Percentiles rank a stretch among this genome's conserved stretches.
Evolutionary conservation across 1,139 yeast species (phyloP).

Genomic region (Eremothecium cymbalariae): DNA sequence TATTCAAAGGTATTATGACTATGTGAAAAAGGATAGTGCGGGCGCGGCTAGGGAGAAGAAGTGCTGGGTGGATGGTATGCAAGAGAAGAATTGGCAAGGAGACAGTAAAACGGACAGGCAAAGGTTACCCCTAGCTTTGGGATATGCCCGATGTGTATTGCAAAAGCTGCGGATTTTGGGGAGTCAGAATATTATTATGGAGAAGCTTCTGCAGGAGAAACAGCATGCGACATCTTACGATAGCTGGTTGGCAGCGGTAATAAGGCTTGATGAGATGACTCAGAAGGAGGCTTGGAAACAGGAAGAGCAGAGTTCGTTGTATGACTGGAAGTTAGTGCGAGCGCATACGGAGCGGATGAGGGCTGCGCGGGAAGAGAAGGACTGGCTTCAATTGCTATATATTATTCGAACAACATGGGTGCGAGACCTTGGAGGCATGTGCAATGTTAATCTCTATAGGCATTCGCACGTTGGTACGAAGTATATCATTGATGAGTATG

Average conservation of each 20-base stretch:
- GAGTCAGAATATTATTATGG: constrained; percentile 28
- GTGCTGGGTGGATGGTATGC: not conserved
- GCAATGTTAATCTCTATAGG: constrained; percentile 67
- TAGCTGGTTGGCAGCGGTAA: constrained; percentile 62
- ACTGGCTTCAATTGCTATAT: constrained; percentile 56
- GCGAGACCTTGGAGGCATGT: constrained; percentile 81
- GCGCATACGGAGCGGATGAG: constrained; percentile 50
- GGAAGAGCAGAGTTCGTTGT: constrained; percentile 50
- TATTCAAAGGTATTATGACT: constrained; percentile 11
- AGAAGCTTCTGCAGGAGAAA: constrained; percentile 41
- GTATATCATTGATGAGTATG: constrained; percentile 68
- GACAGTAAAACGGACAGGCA: not conserved
- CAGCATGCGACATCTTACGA: constrained; percentile 55
- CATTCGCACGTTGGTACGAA: constrained; percentile 86
- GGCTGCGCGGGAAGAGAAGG: constrained; percentile 48
- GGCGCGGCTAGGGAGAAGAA: not conserved
- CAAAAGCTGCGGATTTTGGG: constrained; percentile 14
- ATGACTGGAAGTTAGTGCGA: constrained; percentile 60
- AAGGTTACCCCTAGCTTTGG: constrained; percentile 2
- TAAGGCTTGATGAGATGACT: constrained; percentile 53
- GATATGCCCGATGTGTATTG: constrained; percentile 5
- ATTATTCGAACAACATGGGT: constrained; percentile 78
- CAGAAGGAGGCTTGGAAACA: constrained; percentile 62
- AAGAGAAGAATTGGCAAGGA: no score
- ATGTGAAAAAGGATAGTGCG: not conserved